Percentiles rank a stretch among this genome's conserved stretches.
These are phyloP conservation scores for Lichtheimia ramosa DNA, from an alignment of 371 early-diverging fungal species.

Conservation along the genomic window DNA sequence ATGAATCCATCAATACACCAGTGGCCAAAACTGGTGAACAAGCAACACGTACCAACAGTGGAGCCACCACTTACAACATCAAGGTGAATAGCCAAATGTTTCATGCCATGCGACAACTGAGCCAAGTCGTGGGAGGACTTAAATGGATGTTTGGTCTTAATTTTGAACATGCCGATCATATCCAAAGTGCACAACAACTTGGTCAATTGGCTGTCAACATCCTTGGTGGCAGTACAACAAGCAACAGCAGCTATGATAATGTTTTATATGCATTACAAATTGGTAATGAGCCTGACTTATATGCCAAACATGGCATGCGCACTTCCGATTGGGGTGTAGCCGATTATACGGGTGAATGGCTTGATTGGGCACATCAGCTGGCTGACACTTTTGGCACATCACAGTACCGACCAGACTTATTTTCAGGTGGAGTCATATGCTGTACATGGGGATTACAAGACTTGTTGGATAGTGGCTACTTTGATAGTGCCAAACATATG, in stretches of 20 bases:
- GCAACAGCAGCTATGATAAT: too few species aligned
- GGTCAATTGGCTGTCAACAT: conserved; percentile 6
- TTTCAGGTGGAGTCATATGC: conserved; percentile 14
- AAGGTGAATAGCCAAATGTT: conserved; percentile 10
- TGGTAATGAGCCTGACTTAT: conserved; percentile 17
- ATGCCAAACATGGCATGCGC: conserved; percentile 17
- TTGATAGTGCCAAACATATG: conserved; percentile 2
- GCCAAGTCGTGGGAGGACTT: background rate
- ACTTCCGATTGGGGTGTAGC: conserved; percentile 4
- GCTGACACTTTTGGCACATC: background rate
- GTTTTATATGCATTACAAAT: conserved; percentile 14
- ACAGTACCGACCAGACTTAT: conserved; percentile 5
- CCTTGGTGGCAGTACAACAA: conserved; percentile 3
- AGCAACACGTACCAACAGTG: conserved; percentile 8
- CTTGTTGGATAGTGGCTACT: conserved; percentile 5
- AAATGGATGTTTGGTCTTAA: conserved; percentile 19
- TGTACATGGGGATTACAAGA: conserved; percentile 15
- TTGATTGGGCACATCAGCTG: conserved; percentile 8
- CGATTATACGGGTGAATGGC: conserved; percentile 13
- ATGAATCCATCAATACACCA: conserved; percentile 5
- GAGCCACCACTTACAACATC: conserved; percentile 10
- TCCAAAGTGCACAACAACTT: conserved; percentile 6
- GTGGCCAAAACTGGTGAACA: conserved; percentile 9
- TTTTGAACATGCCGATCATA: conserved; percentile 10
- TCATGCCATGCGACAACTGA: conserved; percentile 10